Percentiles rank a stretch among this genome's conserved stretches.
These are phyloP conservation scores for Smittium culicis DNA, from an alignment of 371 early-diverging fungal genomes.

Conservation along the genomic window DNA sequence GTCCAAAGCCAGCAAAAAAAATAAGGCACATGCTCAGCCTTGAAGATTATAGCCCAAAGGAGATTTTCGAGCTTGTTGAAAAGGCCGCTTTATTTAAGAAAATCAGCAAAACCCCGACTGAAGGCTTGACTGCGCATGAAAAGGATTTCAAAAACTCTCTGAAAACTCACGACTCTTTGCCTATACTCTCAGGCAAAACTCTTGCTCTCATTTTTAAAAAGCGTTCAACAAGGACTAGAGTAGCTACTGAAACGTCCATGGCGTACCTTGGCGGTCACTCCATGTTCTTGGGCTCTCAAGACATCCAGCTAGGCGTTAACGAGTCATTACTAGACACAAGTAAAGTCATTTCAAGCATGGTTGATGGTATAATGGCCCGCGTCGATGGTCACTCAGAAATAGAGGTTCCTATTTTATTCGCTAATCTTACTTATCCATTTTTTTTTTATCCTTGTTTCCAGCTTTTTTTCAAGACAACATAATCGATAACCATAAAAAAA, in stretches of 20 bases:
- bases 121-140: constrained; percentile 38
- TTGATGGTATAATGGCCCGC: constrained; percentile 83
- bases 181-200: constrained; percentile 53
- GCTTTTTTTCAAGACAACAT: no score
- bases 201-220: constrained; percentile 84
- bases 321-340: constrained; percentile 80
- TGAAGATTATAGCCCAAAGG: no score
- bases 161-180: constrained; percentile 33
- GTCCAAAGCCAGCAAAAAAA: no score
- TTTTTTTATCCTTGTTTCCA: no score
- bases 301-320: constrained; percentile 88
- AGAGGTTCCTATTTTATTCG: no score
- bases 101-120: no score
- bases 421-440: no score
- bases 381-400: constrained; percentile 79
- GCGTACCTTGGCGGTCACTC: constrained; percentile 82
- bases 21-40: no score
- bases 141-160: constrained; percentile 35
- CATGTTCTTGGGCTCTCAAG: constrained; percentile 81
- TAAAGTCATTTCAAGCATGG: constrained; percentile 83
- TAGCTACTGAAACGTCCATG: constrained; percentile 85
- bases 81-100: no score
- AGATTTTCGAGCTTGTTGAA: no score
- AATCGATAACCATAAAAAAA: no score
- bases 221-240: constrained; percentile 87